phyloP scores from a whole-genome alignment of 306 rosid genomes.

The Pyrus bretschneideri region DNA sequence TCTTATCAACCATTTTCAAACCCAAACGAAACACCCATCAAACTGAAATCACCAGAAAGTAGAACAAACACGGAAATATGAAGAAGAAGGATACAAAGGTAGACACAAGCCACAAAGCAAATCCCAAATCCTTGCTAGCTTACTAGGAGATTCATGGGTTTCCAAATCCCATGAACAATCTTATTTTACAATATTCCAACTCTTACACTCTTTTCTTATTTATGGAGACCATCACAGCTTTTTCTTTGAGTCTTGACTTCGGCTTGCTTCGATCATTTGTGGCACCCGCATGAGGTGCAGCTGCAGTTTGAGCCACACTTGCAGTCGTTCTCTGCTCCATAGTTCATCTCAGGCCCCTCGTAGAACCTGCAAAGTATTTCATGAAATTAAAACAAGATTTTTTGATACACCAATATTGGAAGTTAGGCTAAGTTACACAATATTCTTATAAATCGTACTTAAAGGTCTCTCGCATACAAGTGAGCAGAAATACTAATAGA shows the following conservation, averaged over 20 bases:
- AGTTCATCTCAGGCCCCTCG: conserved; percentile 24
- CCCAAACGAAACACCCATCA: neutral
- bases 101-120: neutral
- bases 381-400: neutral
- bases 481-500: no score
- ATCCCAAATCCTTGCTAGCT: neutral
- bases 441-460: no score
- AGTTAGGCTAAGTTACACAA: no score
- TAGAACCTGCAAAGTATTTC: neutral
- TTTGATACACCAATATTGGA: no score
- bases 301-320: conserved; percentile 23
- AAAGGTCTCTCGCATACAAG: no score
- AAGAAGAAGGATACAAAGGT: neutral
- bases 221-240: neutral
- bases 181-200: neutral
- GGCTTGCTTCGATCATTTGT: conserved; percentile 1
- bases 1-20: neutral
- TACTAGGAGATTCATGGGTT: neutral
- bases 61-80: neutral
- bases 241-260: neutral
- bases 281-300: conserved; percentile 15
- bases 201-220: neutral
- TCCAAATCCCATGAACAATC: neutral
- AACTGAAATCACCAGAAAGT: no score
- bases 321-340: conserved; percentile 18